phyloP scores from a whole-genome alignment of 305 asterid species.

The Rubia balearica region DNA sequence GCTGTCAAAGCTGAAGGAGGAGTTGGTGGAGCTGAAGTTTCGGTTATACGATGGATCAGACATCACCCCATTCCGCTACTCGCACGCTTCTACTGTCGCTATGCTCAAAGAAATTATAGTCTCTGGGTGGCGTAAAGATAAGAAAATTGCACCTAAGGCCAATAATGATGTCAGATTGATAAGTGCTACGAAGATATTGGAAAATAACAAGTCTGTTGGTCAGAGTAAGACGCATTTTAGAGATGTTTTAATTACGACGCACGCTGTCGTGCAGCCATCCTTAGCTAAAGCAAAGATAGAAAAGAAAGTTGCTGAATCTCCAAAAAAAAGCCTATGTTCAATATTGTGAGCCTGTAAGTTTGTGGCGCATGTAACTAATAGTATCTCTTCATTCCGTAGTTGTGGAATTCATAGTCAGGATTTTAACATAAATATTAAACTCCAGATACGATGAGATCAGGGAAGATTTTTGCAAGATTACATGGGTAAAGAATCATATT shows the following conservation, averaged over 20 bases:
- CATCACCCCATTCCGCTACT: constrained; percentile 76
- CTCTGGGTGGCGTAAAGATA: constrained; percentile 94
- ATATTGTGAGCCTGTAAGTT: constrained; percentile 52
- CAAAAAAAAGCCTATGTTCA: constrained; percentile 59
- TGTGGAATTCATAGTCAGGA: constrained; percentile 32
- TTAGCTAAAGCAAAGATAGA: constrained; percentile 71
- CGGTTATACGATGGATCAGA: constrained; percentile 96
- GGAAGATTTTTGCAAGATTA: no score
- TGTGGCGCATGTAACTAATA: constrained; percentile 29
- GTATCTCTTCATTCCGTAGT: constrained; percentile 22
- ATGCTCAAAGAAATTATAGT: constrained; percentile 82
- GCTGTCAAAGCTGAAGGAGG: constrained; percentile 83
- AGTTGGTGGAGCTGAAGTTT: constrained; percentile 78
- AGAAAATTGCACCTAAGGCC: constrained; percentile 67
- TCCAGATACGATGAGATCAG: no score
- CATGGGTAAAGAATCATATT: no score
- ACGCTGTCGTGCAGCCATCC: constrained; percentile 91
- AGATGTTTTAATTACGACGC: constrained; percentile 84
- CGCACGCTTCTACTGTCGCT: constrained; percentile 76
- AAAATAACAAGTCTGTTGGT: constrained; percentile 75
- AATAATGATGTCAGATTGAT: constrained; percentile 81
- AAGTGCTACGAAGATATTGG: constrained; percentile 73
- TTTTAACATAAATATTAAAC: no score
- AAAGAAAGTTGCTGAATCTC: constrained; percentile 62
- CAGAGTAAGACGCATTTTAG: constrained; percentile 85